Evolutionary conservation across 352 stramenopile species (phyloP).

Genomic region (Globisporangium solare): DNA sequence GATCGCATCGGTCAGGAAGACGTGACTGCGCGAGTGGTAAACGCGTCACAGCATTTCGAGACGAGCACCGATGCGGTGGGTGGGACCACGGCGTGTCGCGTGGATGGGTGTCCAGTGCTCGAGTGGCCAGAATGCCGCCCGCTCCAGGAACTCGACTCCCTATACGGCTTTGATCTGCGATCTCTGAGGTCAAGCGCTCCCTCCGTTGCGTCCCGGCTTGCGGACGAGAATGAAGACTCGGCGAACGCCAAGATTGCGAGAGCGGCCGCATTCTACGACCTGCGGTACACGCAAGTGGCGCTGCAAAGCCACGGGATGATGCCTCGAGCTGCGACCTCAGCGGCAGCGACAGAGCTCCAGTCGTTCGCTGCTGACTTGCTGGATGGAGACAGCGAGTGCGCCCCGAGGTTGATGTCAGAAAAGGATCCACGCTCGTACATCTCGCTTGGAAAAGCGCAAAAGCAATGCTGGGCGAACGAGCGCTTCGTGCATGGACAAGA

Average conservation of each 20-base stretch:
- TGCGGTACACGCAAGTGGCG: slow-evolving; percentile 19
- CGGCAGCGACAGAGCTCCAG: slow-evolving; percentile 2
- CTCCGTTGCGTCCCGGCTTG: background rate
- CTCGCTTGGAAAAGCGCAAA: slow-evolving; percentile 27
- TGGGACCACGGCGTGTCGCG: background rate
- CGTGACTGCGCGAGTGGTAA: slow-evolving; percentile 11
- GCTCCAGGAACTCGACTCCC: slow-evolving; percentile 4
- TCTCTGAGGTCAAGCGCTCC: background rate
- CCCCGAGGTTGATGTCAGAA: background rate
- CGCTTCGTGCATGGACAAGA: slow-evolving; percentile 20
- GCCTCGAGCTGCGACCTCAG: background rate
- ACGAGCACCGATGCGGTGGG: background rate
- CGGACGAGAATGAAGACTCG: slow-evolving; percentile 5
- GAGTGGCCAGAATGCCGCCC: slow-evolving; percentile 1
- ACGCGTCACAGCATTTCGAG: background rate
- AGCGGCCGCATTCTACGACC: slow-evolving; percentile 21
- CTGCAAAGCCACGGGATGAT: slow-evolving; percentile 13
- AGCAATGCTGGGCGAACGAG: slow-evolving; percentile 32
- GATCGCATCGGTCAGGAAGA: slow-evolving; percentile 12
- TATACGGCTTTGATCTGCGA: slow-evolving; percentile 23
- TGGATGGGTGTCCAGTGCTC: too few species aligned
- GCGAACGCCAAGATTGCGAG: slow-evolving; percentile 18
- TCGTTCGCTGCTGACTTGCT: slow-evolving; percentile 11
- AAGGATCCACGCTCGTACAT: slow-evolving; percentile 25
- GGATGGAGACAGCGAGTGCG: too few species aligned